Evolutionary conservation across 2,329 filamentous ascomycete genomes (phyloP).

Genomic region (Ophiosphaerella herpotricha): DNA sequence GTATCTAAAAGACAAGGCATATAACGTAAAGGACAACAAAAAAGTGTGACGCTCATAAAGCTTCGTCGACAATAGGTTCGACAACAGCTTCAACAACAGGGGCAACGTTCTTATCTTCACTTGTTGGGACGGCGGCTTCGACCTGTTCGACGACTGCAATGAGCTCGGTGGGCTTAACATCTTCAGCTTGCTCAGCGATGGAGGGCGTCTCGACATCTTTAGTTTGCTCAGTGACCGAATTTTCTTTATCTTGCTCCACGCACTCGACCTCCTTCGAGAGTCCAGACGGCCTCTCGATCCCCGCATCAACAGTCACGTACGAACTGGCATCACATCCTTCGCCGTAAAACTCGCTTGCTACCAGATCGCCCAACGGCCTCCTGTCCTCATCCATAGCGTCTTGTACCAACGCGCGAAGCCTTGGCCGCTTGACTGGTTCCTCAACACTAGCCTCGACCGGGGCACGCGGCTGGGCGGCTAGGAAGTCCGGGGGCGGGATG

Average conservation of each 20-base stretch:
- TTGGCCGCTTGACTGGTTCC: slow-evolving; percentile 33
- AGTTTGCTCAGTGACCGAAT: no score
- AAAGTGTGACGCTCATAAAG: background rate
- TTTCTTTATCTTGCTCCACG: background rate
- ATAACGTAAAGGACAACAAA: background rate
- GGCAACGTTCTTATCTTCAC: background rate
- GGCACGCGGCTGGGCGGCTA: slow-evolving; percentile 20
- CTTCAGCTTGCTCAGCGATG: no score
- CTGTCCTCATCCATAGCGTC: slow-evolving; percentile 50
- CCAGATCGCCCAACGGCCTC: slow-evolving; percentile 42
- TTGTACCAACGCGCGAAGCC: slow-evolving; percentile 32
- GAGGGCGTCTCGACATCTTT: no score
- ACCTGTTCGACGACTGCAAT: no score
- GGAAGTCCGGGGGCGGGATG: slow-evolving; percentile 68
- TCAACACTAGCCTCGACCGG: slow-evolving; percentile 18
- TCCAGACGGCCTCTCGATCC: slow-evolving; percentile 40
- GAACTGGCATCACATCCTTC: slow-evolving; percentile 42
- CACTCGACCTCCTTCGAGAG: slow-evolving; percentile 43
- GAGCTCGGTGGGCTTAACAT: no score
- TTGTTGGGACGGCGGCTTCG: background rate
- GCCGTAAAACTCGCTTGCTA: slow-evolving; percentile 45
- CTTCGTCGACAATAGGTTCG: background rate
- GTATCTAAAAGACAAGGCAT: background rate
- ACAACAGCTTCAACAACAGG: background rate
- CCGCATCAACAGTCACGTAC: slow-evolving; percentile 44